Evolutionary conservation across 331 rosid species (phyloP).

Genomic region (Cucumis variabilis): DNA sequence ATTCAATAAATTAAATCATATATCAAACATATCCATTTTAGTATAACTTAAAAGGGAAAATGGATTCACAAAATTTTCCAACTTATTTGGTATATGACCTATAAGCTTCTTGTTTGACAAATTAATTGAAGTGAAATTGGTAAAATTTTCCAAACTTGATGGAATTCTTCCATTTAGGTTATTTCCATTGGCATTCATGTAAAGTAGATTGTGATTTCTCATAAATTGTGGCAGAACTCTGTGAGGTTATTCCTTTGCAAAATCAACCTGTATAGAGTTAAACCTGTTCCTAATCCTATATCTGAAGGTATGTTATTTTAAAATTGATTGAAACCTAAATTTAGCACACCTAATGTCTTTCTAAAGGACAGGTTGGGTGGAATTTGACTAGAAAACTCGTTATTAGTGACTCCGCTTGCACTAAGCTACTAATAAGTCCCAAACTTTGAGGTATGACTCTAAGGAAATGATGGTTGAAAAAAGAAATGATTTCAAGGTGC

Average conservation of each 20-base stretch:
- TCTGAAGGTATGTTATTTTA: constrained; percentile 66
- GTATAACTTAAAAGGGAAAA: constrained; percentile 61
- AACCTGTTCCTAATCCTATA: constrained; percentile 77
- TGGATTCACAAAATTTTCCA: constrained; percentile 71
- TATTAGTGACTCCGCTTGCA: constrained; percentile 58
- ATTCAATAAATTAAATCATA: constrained; percentile 70
- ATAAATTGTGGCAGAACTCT: constrained; percentile 64
- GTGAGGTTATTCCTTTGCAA: constrained; percentile 56
- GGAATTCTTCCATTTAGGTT: constrained; percentile 62
- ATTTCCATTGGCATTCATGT: constrained; percentile 62
- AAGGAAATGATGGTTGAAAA: constrained; percentile 64
- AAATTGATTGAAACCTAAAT: constrained; percentile 67
- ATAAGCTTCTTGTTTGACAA: constrained; percentile 60
- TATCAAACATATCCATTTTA: constrained; percentile 57
- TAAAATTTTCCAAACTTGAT: constrained; percentile 69
- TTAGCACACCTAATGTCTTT: constrained; percentile 32
- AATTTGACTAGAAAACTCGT: constrained; percentile 66
- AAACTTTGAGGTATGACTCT: constrained; percentile 78
- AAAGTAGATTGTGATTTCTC: constrained; percentile 38
- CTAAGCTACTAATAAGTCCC: constrained; percentile 74
- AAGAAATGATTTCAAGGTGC: constrained; percentile 58
- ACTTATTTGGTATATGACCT: constrained; percentile 58
- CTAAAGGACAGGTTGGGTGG: constrained; percentile 47
- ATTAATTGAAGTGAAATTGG: constrained; percentile 50
- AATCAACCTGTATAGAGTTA: constrained; percentile 64